phyloP scores from a whole-genome alignment of 2,329 filamentous ascomycete species.

The Rasamsonia emersonii region DNA sequence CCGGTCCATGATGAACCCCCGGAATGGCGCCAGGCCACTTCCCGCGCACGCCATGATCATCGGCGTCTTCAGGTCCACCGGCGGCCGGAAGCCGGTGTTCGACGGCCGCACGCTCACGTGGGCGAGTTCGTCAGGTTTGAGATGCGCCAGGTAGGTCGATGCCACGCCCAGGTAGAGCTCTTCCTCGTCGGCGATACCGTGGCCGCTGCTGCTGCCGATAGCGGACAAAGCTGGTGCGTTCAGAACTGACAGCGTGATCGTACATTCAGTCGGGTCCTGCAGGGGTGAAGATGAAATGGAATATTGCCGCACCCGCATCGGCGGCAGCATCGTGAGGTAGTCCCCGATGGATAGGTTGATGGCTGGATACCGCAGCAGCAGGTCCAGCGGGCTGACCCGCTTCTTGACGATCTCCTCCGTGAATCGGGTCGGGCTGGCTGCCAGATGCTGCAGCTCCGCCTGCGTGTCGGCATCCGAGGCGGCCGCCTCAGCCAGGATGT shows the following conservation, averaged over 20 bases:
- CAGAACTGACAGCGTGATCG: constrained; percentile 61
- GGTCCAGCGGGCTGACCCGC: constrained; percentile 50
- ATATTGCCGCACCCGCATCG: constrained; percentile 72
- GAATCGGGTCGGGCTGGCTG: constrained; percentile 31
- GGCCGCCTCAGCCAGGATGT: constrained; percentile 37
- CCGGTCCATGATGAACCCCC: constrained; percentile 55
- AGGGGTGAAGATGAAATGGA: constrained; percentile 70
- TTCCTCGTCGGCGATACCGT: constrained; percentile 55
- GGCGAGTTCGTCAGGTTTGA: constrained; percentile 22
- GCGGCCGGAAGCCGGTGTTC: constrained; percentile 28
- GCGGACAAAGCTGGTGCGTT: constrained; percentile 42
- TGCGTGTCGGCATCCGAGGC: constrained; percentile 42
- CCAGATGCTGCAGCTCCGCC: constrained; percentile 24
- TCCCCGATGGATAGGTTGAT: constrained; percentile 55
- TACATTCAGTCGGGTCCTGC: constrained; percentile 46
- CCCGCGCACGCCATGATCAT: constrained; percentile 34
- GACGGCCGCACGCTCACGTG: constrained; percentile 29
- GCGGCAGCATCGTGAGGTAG: constrained; percentile 64
- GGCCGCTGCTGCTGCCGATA: constrained; percentile 24
- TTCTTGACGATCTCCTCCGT: constrained; percentile 45
- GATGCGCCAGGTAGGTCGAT: constrained; percentile 36
- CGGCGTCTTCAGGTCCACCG: constrained; percentile 23
- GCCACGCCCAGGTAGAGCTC: constrained; percentile 4
- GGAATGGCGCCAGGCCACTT: constrained; percentile 54
- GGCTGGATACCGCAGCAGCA: constrained; percentile 56